A percentile compares a stretch with the other conserved stretches of the same genome.
phyloP scores from a whole-genome alignment of 2,329 filamentous ascomycete species.

The Colletotrichum abscissum region DNA sequence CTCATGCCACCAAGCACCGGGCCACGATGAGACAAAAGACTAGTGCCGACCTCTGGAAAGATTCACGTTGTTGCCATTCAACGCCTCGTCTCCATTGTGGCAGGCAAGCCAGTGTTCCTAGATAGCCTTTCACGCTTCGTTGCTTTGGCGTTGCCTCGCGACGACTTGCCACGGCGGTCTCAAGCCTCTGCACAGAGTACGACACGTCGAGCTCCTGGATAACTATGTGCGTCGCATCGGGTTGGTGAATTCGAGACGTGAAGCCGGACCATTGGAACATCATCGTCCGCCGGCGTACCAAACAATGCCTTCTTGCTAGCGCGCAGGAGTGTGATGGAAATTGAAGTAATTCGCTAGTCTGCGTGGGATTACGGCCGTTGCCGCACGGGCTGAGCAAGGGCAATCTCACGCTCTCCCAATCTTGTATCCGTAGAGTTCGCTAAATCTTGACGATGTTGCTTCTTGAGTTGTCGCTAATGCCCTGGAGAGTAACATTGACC shows the following conservation, averaged over 20 bases:
- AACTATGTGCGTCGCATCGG: neutral
- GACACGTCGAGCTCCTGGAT: neutral
- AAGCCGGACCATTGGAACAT: neutral
- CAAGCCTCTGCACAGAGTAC: neutral
- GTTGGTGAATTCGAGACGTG: neutral
- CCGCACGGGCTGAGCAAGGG: neutral
- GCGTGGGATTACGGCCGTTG: conserved; percentile 26
- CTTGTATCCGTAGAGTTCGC: neutral
- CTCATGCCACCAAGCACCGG: conserved; percentile 18
- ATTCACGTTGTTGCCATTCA: conserved; percentile 7
- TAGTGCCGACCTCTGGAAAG: conserved; percentile 10
- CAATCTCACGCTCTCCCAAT: neutral
- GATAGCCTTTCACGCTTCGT: neutral
- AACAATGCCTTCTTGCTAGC: conserved; percentile 1
- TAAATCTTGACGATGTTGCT: neutral
- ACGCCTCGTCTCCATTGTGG: conserved; percentile 12
- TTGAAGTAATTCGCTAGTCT: neutral
- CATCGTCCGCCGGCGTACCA: neutral
- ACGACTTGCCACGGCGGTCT: neutral
- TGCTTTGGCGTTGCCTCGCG: neutral
- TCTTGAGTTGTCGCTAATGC: neutral
- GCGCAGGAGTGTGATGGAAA: neutral
- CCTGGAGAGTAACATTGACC: conserved; percentile 2
- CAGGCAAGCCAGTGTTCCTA: neutral
- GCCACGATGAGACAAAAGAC: conserved; percentile 20